phyloP scores from a whole-genome alignment of 2,329 filamentous ascomycete genomes.

The Verticillium zaregamsianum region DNA sequence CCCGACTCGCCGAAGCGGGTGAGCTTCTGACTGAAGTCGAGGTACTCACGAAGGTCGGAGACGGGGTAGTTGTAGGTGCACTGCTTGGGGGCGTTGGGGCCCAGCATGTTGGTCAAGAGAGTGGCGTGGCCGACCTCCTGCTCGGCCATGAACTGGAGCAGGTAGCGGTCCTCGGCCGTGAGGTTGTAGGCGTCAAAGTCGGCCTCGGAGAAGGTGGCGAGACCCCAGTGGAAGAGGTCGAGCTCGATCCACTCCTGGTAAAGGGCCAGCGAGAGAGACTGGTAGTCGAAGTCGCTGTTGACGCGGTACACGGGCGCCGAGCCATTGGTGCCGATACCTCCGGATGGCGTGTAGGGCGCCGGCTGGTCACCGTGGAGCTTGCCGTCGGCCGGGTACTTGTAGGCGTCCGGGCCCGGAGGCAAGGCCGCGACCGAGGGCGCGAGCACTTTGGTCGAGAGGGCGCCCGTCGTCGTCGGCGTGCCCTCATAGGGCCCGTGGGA shows the following conservation, averaged over 20 bases:
- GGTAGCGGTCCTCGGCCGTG: conserved; percentile 61
- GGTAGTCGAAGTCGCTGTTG: conserved; percentile 78
- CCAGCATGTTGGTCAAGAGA: conserved; percentile 73
- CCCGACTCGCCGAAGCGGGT: conserved; percentile 77
- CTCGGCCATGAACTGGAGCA: conserved; percentile 73
- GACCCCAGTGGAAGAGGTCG: conserved; percentile 74
- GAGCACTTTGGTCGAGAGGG: conserved; percentile 53
- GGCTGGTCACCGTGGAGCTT: conserved; percentile 63
- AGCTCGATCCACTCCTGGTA: conserved; percentile 86
- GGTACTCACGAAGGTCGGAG: conserved; percentile 67
- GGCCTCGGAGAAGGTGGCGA: conserved; percentile 62
- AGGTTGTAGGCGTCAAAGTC: conserved; percentile 69
- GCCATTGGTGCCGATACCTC: conserved; percentile 76
- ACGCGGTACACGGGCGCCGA: conserved; percentile 70
- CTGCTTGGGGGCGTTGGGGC: conserved; percentile 62
- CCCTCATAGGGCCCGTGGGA: conserved; percentile 68
- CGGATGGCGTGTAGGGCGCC: conserved; percentile 66
- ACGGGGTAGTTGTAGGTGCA: conserved; percentile 83
- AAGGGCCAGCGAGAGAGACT: conserved; percentile 69
- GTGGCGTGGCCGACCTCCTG: conserved; percentile 78
- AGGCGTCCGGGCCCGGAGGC: conserved; percentile 57
- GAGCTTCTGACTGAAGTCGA: conserved; percentile 84
- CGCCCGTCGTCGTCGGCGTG: conserved; percentile 63
- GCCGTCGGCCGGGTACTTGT: conserved; percentile 69
- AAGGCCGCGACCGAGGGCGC: conserved; percentile 53